Conservation (phyloP, 1,284 basidiomycete genomes). For the Apiotrichum sp. region DNA sequence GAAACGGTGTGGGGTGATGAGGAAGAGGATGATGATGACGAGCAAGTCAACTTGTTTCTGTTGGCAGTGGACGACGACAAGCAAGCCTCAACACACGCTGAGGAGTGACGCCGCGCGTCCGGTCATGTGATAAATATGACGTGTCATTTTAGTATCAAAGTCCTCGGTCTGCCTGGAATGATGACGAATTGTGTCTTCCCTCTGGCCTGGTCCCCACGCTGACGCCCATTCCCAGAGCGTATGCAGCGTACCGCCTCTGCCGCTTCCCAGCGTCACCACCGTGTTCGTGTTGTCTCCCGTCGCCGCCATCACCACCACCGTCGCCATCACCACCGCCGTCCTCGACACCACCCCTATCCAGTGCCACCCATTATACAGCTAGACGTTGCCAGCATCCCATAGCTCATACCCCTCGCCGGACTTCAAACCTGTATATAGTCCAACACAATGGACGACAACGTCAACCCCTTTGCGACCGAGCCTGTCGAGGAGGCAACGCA, state of each 20-base stretch:
- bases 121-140: not conserved
- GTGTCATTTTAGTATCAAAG: not conserved
- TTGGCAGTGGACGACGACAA: no score
- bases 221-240: no score
- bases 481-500: constrained; percentile 5
- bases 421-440: no score
- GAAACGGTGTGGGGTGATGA: not conserved
- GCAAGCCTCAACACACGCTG: no score
- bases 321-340: not conserved
- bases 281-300: no score
- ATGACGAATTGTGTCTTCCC: not conserved
- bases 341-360: not conserved
- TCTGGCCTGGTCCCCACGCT: no score
- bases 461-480: constrained; percentile 16
- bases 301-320: no score
- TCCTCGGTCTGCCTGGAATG: not conserved
- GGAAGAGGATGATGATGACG: not conserved
- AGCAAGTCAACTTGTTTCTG: not conserved
- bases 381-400: no score
- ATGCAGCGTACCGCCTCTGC: no score
- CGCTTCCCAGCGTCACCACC: not conserved
- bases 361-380: no score
- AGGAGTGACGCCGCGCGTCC: not conserved
- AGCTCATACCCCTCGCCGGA: no score
- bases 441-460: constrained; percentile 15